Conservation (phyloP, 2,329 filamentous ascomycete genomes). For the Calonectria pseudoturangicola region DNA sequence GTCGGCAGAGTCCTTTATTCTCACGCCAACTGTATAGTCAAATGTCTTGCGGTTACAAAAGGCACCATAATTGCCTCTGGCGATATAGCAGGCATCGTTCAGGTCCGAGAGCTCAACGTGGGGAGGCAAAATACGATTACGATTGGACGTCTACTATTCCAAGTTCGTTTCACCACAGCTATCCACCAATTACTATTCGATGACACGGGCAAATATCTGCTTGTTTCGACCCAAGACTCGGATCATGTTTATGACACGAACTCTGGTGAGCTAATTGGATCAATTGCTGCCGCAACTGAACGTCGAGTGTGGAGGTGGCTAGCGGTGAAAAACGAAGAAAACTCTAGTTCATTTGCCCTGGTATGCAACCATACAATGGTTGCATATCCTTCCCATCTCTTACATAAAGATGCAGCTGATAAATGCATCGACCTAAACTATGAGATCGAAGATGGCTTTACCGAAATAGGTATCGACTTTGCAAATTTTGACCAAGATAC, state of each 20-base stretch:
- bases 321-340: neutral
- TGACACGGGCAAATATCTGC: neutral
- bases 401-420: neutral
- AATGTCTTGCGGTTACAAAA: slow-evolving; percentile 8
- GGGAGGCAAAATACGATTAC: neutral
- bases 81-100: neutral
- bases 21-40: neutral
- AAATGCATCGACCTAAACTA: neutral
- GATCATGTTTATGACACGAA: neutral
- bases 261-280: neutral
- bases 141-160: neutral
- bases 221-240: neutral
- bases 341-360: neutral
- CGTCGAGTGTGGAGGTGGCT: slow-evolving; percentile 3
- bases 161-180: neutral
- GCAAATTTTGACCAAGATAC: neutral
- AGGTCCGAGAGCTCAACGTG: neutral
- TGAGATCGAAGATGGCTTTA: neutral
- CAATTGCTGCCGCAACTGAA: neutral
- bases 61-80: neutral
- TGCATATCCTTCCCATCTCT: neutral
- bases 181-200: slow-evolving; percentile 7
- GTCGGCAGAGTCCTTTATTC: slow-evolving; percentile 4
- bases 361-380: neutral
- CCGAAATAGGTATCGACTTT: neutral